Evolutionary conservation across 495 filamentous ascomycete genomes (phyloP).

Genomic region (Lasiosphaeria hispida): DNA sequence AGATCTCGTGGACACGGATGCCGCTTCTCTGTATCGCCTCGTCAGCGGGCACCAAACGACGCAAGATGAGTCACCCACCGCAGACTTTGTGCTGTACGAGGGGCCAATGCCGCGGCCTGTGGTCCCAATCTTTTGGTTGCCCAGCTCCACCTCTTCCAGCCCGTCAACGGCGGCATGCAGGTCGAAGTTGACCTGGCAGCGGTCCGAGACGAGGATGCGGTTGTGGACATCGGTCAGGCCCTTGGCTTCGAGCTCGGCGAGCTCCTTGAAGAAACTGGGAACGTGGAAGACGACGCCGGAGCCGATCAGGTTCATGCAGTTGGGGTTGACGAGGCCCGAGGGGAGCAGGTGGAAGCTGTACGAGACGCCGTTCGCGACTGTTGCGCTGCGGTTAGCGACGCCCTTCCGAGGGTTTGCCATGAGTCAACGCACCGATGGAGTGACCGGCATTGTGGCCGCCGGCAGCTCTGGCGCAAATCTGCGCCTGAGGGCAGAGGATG

Average conservation of each 20-base stretch:
- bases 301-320: conserved; percentile 79
- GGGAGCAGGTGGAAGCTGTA: conserved; percentile 62
- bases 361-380: conserved; percentile 38
- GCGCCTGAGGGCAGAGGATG: conserved; percentile 39
- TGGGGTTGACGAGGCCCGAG: conserved; percentile 71
- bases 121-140: conserved; percentile 54
- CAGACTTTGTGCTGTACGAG: conserved; percentile 78
- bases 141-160: conserved; percentile 74
- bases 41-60: background rate
- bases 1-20: conserved; percentile 72
- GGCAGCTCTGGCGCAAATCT: conserved; percentile 39
- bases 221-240: conserved; percentile 62
- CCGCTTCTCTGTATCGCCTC: conserved; percentile 51
- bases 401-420: conserved; percentile 1
- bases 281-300: conserved; percentile 83
- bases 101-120: conserved; percentile 71
- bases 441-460: conserved; percentile 47
- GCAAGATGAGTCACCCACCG: conserved; percentile 23
- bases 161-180: conserved; percentile 80
- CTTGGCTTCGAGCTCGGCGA: conserved; percentile 66
- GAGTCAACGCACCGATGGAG: conserved; percentile 58
- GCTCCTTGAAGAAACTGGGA: conserved; percentile 76
- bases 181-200: conserved; percentile 81
- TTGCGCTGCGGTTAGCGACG: conserved; percentile 7
- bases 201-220: conserved; percentile 76